Base-by-base conservation (phyloP, 345 rosid species). In the Cardamine resedifolia region DNA sequence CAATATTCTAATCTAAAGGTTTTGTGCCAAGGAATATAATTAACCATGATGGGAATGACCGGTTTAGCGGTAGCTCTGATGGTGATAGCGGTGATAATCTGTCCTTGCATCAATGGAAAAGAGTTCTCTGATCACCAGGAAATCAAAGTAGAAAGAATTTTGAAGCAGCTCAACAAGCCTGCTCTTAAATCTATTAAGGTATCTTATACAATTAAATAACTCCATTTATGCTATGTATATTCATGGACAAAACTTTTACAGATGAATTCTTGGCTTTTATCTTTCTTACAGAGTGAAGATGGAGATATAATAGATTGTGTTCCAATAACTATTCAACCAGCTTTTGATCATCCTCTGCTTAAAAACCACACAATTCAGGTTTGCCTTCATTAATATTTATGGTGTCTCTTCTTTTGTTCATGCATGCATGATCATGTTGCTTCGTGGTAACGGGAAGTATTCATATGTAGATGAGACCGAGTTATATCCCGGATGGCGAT, bases 141-240 rank as follows among this genome's bases (percentile, higher is more conserved):
- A 60, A 7, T 39, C 30, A 78, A 84, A 58, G 79, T 86, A 26
- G 79, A 77, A 23, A 82, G 70, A 65, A 84, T 74, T 62, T 62
- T 86, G 82, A 80, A 84, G 34, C 82, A 76, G 45, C 68, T 86
- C 44, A 88, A 86, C 77, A 88, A 88, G 76, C 83, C 87, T 30
- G 77, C 88, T 28, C 64, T 83, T 50, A 86, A 82, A 66, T 78
- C 84, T 64, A 86, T 86, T 68, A 66, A 80, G 87, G 93, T 86
- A 55, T 44, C 1, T 55, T 41, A 10, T 9, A 34, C 11, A 9
- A 34, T 3, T 34, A 12, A 12, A 10, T 34, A 34, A 34, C 12
- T 34, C 11, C 3, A 31, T 31, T 1, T 31, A 31, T 34, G 12
- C 39, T 34, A 10, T 34, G 0, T 0, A 33, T 33, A 41, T 41